Evolutionary conservation across 306 rosid genomes (phyloP), one percentile per base, ranked within the genome.

Genomic region (Alnus rubra): DNA sequence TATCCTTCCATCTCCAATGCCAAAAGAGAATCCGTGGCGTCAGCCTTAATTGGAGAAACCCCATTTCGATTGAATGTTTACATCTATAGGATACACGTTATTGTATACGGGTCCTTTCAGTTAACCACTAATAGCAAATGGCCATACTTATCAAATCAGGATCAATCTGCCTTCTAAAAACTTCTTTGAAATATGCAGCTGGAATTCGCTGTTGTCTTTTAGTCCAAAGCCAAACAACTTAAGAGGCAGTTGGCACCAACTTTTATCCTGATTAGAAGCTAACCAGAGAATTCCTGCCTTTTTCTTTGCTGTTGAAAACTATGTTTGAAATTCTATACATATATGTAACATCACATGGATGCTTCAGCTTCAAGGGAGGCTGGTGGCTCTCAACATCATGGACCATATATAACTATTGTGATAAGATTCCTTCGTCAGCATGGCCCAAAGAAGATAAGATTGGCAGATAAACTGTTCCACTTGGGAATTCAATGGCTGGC

Each of bases 371-470:
- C 70, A 71, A 54, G 78, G 77, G 69, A 63, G 71, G 74, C 52
- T 19, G 88, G 88, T 73, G 84, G 87, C 79, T 77, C 30, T 88
- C 79, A 82, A 76, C 80, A 19, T 77, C 69, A 74, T 65, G 83
- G 81, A 52, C 87, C 84, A 19, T 44, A 23, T 23, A 0, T 23
- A 9, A 42, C 30, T 9, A 5, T 76, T 73, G 79, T 77, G 52
- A 33, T 64, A 54, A 79, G 83, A 82, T 78, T 56, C 83, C 79
- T 62, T 49, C 78, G 71, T 86, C 84, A 83, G 78, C 75, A 60
- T 77, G 81, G 72, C 28, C 80, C 62, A 60, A 16, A 28, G 10
- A 52, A 75, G 88, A 85, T 86, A 78, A 85, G 78, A 75, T 75
- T 82, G 88, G 74, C 83, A 74, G 64, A 73, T 39, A 81, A 70